phyloP scores from a whole-genome alignment of 768 basidiomycete species.

The Pisolithus sp. region DNA sequence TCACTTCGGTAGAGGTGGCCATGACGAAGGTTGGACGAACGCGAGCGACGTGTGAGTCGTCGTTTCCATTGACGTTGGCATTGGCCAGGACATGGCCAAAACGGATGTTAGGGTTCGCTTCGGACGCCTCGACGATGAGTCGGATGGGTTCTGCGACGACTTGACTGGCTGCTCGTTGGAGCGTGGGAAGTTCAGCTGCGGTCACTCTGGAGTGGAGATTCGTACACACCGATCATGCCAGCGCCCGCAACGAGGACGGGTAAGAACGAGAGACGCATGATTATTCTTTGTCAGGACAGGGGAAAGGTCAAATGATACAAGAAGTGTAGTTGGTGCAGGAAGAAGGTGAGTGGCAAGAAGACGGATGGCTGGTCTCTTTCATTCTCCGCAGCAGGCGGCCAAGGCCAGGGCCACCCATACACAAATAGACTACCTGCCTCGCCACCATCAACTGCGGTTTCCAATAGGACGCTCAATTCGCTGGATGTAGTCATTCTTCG shows the following conservation, averaged over 20 bases:
- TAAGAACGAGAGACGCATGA: constrained; percentile 35
- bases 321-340: background rate
- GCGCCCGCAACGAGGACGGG: constrained; percentile 34
- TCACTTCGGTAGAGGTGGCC: constrained; percentile 6
- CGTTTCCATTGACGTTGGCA: constrained; percentile 23
- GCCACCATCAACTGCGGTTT: background rate
- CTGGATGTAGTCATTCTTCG: background rate
- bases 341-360: no score
- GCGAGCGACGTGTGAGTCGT: constrained; percentile 17
- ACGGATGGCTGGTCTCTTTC: background rate
- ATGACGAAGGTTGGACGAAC: constrained; percentile 11
- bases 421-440: background rate
- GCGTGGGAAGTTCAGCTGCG: background rate
- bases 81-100: constrained; percentile 33
- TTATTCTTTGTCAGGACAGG: background rate
- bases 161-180: constrained; percentile 24
- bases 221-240: constrained; percentile 21
- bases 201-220: background rate
- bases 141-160: constrained; percentile 47
- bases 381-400: background rate
- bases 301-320: background rate
- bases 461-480: background rate
- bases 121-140: constrained; percentile 32
- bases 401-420: background rate
- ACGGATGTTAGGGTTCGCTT: constrained; percentile 29